Base-by-base conservation (phyloP, 345 rosid species). In the Salix purpurea region DNA sequence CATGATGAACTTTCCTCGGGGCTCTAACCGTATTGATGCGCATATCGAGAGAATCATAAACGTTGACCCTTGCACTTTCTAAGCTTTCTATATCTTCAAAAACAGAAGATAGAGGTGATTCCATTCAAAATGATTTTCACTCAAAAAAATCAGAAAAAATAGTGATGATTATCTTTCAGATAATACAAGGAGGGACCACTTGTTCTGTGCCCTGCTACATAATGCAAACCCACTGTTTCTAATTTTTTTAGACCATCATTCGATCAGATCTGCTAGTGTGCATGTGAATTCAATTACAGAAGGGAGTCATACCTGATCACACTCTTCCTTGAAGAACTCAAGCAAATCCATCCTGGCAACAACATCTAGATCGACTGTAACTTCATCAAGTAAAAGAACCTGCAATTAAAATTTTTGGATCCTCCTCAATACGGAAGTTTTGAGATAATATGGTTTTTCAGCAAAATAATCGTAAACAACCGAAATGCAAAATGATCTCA, bases 291-390 rank as follows among this genome's bases (percentile, higher is more conserved):
- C 30, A 52, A 56, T 18, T 71, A 32, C 48, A 37, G 71, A 68
- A 3, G 44, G 60, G 72, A 76, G 71, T 48, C 34, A 67, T 85
- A 96, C 98, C 92, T 89, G 86, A 1, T 92, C 92, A 74, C 97
- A 93, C 86, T 96, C 98, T 82, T 93, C 97, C 87, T 86, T 86
- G 70, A 96, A 92, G 86, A 93, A 96, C 30, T 92, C 89, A 12
- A 96, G 94, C 72, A 96, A 86, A 90, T 96, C 98, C 91, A 96
- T 78, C 73, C 98, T 88, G 54, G 97, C 95, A 77, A 96, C 99
- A 46, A 96, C 97, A 48, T 96, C 99, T 0, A 96, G 90, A 76
- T 96, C 99, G 26, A 96, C 97, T 28, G 99, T 96, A 67, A 96
- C 91, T 76, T 96, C 99, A 82, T 96, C 99, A 24, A 96, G 88